Conservation (phyloP, 2,329 filamentous ascomycete genomes). For the Clarireedia homoeocarpa region DNA sequence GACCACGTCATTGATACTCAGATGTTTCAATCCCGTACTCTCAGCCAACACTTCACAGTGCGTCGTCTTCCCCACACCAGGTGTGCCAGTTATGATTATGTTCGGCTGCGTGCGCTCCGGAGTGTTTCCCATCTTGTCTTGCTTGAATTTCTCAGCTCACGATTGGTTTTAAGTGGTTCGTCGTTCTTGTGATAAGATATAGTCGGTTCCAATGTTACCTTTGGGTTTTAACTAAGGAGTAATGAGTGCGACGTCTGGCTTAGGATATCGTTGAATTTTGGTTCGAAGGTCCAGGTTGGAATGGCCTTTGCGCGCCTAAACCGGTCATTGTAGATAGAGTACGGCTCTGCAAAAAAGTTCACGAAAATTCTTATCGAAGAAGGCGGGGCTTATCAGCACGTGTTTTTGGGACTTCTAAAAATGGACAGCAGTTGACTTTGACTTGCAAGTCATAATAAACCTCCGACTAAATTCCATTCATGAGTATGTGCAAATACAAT, state of each 20-base stretch:
- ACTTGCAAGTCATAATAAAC: background rate
- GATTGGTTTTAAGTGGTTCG: no score
- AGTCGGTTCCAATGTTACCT: background rate
- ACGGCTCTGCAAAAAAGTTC: background rate
- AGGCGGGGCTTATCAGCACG: conserved; percentile 2
- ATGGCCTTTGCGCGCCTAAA: background rate
- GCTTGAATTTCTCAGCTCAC: background rate
- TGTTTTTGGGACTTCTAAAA: background rate
- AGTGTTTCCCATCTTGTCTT: background rate
- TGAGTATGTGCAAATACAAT: no score
- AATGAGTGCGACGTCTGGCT: no score
- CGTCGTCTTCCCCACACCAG: conserved; percentile 91
- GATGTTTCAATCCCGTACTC: conserved; percentile 68
- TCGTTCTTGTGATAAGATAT: background rate
- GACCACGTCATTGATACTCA: conserved; percentile 85
- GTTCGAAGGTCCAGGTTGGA: no score
- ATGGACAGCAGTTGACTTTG: background rate
- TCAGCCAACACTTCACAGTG: conserved; percentile 77
- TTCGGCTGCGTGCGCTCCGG: conserved; percentile 50
- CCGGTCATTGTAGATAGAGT: background rate
- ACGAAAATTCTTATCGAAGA: conserved; percentile 6
- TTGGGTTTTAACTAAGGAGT: no score
- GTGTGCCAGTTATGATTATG: conserved; percentile 91
- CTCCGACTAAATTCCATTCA: no score
- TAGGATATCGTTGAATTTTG: no score